phyloP scores from a whole-genome alignment of 495 filamentous ascomycete genomes.

The Talaromyces borbonicus region DNA sequence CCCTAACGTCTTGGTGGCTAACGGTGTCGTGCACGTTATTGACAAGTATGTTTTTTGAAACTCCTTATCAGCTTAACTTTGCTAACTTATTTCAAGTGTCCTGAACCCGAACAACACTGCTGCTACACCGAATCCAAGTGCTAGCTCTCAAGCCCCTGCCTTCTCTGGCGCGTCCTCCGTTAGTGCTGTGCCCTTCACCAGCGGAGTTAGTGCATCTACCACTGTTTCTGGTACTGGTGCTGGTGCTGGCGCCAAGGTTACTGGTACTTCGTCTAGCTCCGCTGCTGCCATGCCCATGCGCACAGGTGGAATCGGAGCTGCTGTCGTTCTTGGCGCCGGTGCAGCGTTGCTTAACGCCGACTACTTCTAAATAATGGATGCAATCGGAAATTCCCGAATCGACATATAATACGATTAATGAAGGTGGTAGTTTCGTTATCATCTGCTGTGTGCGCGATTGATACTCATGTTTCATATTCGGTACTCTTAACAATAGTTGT shows the following conservation, averaged over 20 bases:
- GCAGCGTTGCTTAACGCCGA: slow-evolving; percentile 10
- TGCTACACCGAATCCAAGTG: slow-evolving; percentile 34
- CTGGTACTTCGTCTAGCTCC: slow-evolving; percentile 3
- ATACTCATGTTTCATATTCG: no score
- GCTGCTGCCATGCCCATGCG: slow-evolving; percentile 14
- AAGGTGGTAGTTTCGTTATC: no score
- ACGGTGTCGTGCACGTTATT: slow-evolving; percentile 45
- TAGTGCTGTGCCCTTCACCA: slow-evolving; percentile 20
- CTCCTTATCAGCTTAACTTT: background rate
- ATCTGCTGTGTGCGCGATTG: no score
- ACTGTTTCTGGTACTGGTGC: slow-evolving; percentile 11
- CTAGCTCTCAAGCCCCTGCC: slow-evolving; percentile 34
- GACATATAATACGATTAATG: no score
- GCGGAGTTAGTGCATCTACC: slow-evolving; percentile 19
- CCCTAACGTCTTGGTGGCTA: slow-evolving; percentile 49
- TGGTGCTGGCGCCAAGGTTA: slow-evolving; percentile 3
- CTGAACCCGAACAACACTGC: slow-evolving; percentile 48
- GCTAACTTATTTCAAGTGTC: slow-evolving; percentile 31
- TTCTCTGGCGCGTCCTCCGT: slow-evolving; percentile 38
- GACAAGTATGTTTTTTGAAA: slow-evolving; percentile 2
- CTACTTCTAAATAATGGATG: slow-evolving; percentile 2
- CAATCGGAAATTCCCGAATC: no score
- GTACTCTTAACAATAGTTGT: no score
- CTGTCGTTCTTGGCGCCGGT: slow-evolving; percentile 31
- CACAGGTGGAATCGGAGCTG: slow-evolving; percentile 26